Percentiles rank a stretch among this genome's conserved stretches.
Evolutionary conservation across 129 eudicot species (phyloP).

Genomic region (Chrysanthemum seticuspe): DNA sequence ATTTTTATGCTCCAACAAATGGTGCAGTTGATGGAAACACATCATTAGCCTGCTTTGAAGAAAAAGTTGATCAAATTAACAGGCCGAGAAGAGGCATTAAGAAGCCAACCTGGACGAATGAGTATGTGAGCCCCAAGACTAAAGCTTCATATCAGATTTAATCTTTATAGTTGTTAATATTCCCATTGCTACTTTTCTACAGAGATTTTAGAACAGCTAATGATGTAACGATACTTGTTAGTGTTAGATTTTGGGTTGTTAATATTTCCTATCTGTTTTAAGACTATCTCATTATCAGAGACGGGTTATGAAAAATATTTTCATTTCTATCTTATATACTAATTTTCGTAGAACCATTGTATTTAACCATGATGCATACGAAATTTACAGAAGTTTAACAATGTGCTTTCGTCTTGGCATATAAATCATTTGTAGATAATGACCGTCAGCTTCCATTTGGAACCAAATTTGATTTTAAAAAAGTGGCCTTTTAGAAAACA

Average conservation of each 20-base stretch:
- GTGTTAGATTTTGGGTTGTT: background rate
- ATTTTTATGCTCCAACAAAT: background rate
- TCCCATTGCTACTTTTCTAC: background rate
- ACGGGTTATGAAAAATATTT: too few relatives aligned
- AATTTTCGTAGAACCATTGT: too few relatives aligned
- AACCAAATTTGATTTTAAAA: too few relatives aligned
- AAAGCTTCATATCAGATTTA: background rate
- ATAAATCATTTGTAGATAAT: too few relatives aligned
- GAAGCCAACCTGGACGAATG: constrained; percentile 3
- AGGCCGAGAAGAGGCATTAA: background rate
- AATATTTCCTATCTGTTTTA: background rate
- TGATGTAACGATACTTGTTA: constrained; percentile 2
- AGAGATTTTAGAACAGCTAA: background rate
- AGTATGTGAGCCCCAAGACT: background rate
- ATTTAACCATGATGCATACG: too few relatives aligned
- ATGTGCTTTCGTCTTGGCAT: too few relatives aligned
- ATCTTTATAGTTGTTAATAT: background rate
- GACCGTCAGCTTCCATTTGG: too few relatives aligned
- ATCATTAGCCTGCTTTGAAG: background rate
- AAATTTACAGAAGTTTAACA: too few relatives aligned
- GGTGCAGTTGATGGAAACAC: constrained; percentile 3
- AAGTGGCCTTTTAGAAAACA: too few relatives aligned
- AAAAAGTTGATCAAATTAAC: background rate
- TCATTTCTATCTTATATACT: too few relatives aligned
- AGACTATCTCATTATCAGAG: background rate